Base-by-base conservation (phyloP, 2,329 filamentous ascomycete species). In the Gnomoniopsis smithogilvyi region DNA sequence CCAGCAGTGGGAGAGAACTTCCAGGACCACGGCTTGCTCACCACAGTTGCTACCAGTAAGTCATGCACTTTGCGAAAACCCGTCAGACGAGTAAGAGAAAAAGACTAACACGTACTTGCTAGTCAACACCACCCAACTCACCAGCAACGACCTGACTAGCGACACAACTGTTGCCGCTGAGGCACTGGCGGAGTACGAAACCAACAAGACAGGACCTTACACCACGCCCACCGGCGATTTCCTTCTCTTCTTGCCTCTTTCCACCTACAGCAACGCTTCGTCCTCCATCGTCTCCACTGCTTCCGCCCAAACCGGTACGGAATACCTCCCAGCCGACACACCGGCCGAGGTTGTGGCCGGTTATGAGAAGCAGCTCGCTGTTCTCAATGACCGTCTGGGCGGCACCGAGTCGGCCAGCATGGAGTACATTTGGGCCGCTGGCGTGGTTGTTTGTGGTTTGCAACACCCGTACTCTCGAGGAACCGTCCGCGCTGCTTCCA, bases 1-100 rank as follows among this genome's bases (percentile, higher is more conserved):
- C 85, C 84, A 0, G 86, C 84, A 41, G 84, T 89, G 7, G 86
- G 86, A 3, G 78, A 75, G 26, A 75, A 75, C 61, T 71, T 75
- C 34, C 72, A 75, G 54, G 73, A 76, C 52, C 74, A 76, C 47
- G 45, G 58, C 22, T 49, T 61, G 2, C 54, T 61, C 2, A 26
- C 50, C 8, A 61, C 55, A 14, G 54, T 51, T 41, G 55, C 54
- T 14, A 54, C 57, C n/a, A 17, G 41, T 51, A 4, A 24, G 36
- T 2, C 8, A 11, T 46, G 34, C n/a, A 36, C 34, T 2, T 2
- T 36, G 34, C 15, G 34, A 1, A 8, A 36, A 36, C 34, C 34
- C 15, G 8, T 3, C 34, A n/a, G n/a, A n/a, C n/a, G n/a, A n/a
- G n/a, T n/a, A n/a, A n/a, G 34, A 36, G 34, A 14, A 36, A 10